Base-by-base conservation (phyloP, 345 rosid species). In the Citrus inodora region DNA sequence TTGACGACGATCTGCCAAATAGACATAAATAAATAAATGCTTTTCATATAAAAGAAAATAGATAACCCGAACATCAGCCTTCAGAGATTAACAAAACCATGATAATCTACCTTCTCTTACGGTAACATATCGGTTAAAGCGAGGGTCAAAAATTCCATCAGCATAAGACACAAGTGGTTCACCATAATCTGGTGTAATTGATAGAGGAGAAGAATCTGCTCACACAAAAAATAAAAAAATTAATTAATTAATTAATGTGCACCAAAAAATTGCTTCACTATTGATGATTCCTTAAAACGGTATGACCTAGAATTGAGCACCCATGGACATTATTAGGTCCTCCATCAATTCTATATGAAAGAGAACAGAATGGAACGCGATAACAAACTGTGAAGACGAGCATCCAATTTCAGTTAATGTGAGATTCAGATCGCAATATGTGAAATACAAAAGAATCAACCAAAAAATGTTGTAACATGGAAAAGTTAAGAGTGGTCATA, bases 151-250 rank as follows among this genome's bases (percentile, higher is more conserved):
- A 40, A 93, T 89, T 69, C 98, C 99, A 82, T 95, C 99, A 42
- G 98, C 98, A 83, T 87, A 95, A 83, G 90, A 82, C 11, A 89
- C 87, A 37, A 82, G 77, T 8, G 92, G 91, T 56, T 81, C 87
- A 21, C 97, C 97, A 78, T 88, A 90, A 82, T 95, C 95, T 0
- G 92, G 97, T n/a, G 99, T 92, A 70, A 95, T 85, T 27, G 98
- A 92, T 25, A 68, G 80, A 1, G 93, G 96, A 77, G 82, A 60
- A 61, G 91, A 76, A 89, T 81, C 97, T 92, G 82, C 58, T 16
- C 33, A 19, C 86, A 83, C 67, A 30, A 72, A 76, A 3, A 21
- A 53, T 28, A 75, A 55, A 74, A 21, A 75, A 48, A 53, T 1
- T 25, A 28, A 17, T 3, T 3, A 48, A 51, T 19, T 4, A 25